Evolutionary conservation across 2,329 filamentous ascomycete species (phyloP), one percentile per base, ranked within the genome.

Genomic region (Remersonia thermophila): DNA sequence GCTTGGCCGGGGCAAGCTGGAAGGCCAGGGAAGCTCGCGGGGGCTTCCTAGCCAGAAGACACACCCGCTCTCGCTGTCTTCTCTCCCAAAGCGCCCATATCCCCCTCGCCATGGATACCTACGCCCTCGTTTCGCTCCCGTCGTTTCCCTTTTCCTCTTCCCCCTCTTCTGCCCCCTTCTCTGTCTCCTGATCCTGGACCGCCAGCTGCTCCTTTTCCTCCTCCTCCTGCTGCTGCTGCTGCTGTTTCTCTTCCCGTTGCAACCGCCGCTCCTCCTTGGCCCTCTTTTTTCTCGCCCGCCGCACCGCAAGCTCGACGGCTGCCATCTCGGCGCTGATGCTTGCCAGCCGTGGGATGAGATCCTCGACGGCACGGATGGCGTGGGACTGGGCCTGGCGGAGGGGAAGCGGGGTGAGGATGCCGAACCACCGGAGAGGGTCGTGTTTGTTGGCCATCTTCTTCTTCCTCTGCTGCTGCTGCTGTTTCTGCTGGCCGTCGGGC

Each of bases 241-340:
- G 3, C 30, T 39, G 33, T 9, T 16, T 15, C 27, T 38, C 15
- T 35, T 48, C 48, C 45, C 55, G 60, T 14, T 51, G 50, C 10
- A 45, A 46, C 4, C 54, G 55, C 3, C 53, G 55, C 41, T 60
- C 60, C 1, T 59, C 60, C 52, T 71, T 73, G 17, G 63, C 62
- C 26, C 68, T 58, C 56, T 54, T 66, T 59, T 77, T 76, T 39
- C 66, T 60, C 26, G 68, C 70, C 39, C 79, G 62, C 27, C 79
- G 66, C 36, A 89, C 75, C 46, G 80, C 71, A 35, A 78, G 73
- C 59, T 86, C 81, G 4, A 83, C 53, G n/a, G 59, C 58, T 11
- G 65, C 62, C 69, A 89, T 75, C 48, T 74, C 67, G 18, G 64
- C 63, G 26, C 66, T 63, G n/a, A 82, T 55, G 1, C 66, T 67